Evolutionary conservation across 257 asterid genomes (phyloP).

Genomic region (Solanum ossicruentum): DNA sequence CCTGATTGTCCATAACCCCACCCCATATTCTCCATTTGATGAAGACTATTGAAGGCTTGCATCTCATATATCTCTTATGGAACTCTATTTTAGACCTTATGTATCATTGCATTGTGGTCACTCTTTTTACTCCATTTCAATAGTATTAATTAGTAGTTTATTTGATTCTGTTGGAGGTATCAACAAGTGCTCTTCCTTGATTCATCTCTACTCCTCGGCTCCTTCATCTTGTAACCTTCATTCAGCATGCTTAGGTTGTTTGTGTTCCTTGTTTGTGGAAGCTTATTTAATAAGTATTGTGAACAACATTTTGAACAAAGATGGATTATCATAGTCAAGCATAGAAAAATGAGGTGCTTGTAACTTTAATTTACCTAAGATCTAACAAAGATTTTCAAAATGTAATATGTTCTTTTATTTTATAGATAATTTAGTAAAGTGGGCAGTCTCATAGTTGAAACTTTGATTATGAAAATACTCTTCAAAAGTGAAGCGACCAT

Average conservation of each 20-base stretch:
- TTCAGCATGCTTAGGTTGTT: not conserved
- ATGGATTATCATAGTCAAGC: not conserved
- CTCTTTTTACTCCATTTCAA: not conserved
- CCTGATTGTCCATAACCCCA: too few relatives aligned
- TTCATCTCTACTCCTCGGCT: not conserved
- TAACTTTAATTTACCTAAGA: not conserved
- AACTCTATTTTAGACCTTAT: not conserved
- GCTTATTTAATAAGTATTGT: not conserved
- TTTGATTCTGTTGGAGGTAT: not conserved
- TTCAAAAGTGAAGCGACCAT: not conserved
- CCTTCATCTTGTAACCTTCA: not conserved
- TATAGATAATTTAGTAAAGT: not conserved
- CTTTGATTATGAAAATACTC: not conserved
- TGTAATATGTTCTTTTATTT: not conserved
- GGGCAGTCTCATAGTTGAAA: not conserved
- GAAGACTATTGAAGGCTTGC: not conserved
- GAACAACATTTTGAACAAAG: not conserved
- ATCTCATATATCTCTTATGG: not conserved
- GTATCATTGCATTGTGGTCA: not conserved
- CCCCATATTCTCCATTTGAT: too few relatives aligned
- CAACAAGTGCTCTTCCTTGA: not conserved
- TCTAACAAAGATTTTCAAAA: not conserved
- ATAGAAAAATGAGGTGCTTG: not conserved
- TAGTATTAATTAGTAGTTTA: not conserved
- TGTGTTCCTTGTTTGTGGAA: not conserved